Conservation (phyloP, 768 basidiomycete genomes). For the Scleroderma bovista region DNA sequence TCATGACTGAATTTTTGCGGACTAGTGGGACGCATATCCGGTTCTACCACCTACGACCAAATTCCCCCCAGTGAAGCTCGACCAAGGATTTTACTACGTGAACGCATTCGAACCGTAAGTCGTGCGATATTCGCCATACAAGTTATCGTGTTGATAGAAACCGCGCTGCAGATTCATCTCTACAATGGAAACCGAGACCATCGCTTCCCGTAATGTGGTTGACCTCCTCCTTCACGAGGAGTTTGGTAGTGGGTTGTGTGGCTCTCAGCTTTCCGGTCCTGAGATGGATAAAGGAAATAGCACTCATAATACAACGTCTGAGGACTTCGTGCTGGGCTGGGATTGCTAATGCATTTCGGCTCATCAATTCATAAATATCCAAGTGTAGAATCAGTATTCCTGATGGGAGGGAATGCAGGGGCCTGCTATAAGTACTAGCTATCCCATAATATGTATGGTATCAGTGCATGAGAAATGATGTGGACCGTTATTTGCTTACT, state of each 20-base stretch:
- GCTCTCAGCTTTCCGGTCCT: slow-evolving; percentile 30
- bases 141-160: neutral
- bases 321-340: slow-evolving; percentile 64
- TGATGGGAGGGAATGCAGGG: neutral
- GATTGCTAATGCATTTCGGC: slow-evolving; percentile 49
- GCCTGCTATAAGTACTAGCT: no score
- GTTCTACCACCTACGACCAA: slow-evolving; percentile 55
- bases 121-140: neutral
- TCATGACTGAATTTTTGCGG: slow-evolving; percentile 4
- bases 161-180: slow-evolving; percentile 57
- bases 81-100: slow-evolving; percentile 80
- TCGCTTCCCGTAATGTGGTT: slow-evolving; percentile 78
- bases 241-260: slow-evolving; percentile 69
- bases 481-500: no score
- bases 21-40: slow-evolving; percentile 78
- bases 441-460: no score
- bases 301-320: slow-evolving; percentile 12
- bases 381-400: neutral
- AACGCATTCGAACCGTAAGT: slow-evolving; percentile 88
- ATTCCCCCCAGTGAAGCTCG: slow-evolving; percentile 78
- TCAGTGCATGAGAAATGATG: no score
- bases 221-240: slow-evolving; percentile 72
- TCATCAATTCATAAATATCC: neutral
- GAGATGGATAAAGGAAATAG: slow-evolving; percentile 12
- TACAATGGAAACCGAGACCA: slow-evolving; percentile 92